A percentile compares a stretch with the other conserved stretches of the same genome.
Conservation (phyloP, 805 yeast genomes). For the Zygosaccharomyces siamensis region DNA sequence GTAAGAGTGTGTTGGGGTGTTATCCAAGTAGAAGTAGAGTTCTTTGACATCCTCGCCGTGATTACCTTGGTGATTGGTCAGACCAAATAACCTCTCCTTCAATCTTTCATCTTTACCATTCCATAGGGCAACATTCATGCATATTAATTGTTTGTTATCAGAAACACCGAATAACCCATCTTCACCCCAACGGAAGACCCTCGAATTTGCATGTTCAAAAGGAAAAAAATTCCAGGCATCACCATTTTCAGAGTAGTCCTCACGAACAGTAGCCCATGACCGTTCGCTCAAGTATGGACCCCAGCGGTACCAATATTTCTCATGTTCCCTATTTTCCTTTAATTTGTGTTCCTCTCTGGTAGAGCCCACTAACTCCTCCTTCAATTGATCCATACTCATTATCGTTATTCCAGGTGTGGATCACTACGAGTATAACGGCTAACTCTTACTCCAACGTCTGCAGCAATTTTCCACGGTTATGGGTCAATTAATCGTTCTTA, state of each 20-base stretch:
- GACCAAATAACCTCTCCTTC: conserved; percentile 82
- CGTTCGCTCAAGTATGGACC: conserved; percentile 88
- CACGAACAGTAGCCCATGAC: conserved; percentile 82
- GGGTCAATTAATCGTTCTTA: background rate
- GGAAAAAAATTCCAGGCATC: conserved; percentile 90
- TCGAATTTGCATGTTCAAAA: conserved; percentile 73
- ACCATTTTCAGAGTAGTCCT: conserved; percentile 80
- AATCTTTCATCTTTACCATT: conserved; percentile 80
- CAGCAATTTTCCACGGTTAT: background rate
- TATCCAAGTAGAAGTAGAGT: conserved; percentile 77
- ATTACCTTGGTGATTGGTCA: conserved; percentile 89
- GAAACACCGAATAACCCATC: conserved; percentile 90
- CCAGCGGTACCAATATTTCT: conserved; percentile 77
- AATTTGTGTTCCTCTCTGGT: conserved; percentile 37
- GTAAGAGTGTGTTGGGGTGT: conserved; percentile 89
- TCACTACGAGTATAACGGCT: background rate
- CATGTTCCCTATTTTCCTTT: conserved; percentile 31
- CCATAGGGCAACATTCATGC: conserved; percentile 84
- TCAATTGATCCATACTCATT: conserved; percentile 18
- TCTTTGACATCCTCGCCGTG: conserved; percentile 96
- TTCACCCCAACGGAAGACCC: conserved; percentile 93
- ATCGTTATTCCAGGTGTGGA: background rate
- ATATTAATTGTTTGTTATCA: conserved; percentile 73
- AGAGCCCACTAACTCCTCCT: conserved; percentile 22
- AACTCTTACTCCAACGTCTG: background rate